These are phyloP conservation scores for Trypanosoma cruzi DNA, from an alignment of 208 protist species.

Conservation along the genomic window DNA sequence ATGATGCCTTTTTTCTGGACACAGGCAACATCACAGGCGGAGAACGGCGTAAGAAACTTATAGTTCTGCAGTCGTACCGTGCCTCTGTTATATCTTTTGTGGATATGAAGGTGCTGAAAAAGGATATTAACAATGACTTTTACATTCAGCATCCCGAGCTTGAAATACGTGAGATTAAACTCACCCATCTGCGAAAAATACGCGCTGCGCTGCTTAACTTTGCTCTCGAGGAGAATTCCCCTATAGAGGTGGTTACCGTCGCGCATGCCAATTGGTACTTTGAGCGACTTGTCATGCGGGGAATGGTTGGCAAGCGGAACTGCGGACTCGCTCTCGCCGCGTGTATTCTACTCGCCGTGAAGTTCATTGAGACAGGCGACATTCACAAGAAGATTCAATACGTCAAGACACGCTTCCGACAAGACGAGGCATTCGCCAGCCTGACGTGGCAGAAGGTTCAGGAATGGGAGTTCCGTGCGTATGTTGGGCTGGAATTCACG, in stretches of 20 bases:
- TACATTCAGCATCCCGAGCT: constrained; percentile 86
- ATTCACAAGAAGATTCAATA: constrained; percentile 70
- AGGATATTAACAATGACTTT: constrained; percentile 88
- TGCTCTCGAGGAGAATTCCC: constrained; percentile 64
- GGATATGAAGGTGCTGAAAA: constrained; percentile 83
- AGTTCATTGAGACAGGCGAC: constrained; percentile 85
- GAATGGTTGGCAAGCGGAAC: constrained; percentile 84
- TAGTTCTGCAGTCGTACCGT: constrained; percentile 74
- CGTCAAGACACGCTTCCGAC: constrained; percentile 59
- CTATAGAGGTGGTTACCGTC: constrained; percentile 70
- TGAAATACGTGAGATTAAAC: constrained; percentile 82
- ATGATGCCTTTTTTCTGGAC: constrained; percentile 80
- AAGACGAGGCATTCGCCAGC: constrained; percentile 51
- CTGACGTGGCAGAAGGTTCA: constrained; percentile 73
- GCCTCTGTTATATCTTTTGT: constrained; percentile 85
- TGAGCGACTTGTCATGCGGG: constrained; percentile 75
- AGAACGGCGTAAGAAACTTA: constrained; percentile 83
- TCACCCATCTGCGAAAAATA: constrained; percentile 80
- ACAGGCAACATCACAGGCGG: constrained; percentile 82
- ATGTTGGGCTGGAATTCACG: constrained; percentile 86
- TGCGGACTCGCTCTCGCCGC: constrained; percentile 68
- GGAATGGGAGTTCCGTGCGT: constrained; percentile 75
- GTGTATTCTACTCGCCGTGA: constrained; percentile 78
- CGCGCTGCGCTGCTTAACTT: constrained; percentile 72
- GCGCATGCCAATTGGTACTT: constrained; percentile 91